Evolutionary conservation across 2,329 filamentous ascomycete genomes (phyloP).

Genomic region (Cladophialophora immunda): DNA sequence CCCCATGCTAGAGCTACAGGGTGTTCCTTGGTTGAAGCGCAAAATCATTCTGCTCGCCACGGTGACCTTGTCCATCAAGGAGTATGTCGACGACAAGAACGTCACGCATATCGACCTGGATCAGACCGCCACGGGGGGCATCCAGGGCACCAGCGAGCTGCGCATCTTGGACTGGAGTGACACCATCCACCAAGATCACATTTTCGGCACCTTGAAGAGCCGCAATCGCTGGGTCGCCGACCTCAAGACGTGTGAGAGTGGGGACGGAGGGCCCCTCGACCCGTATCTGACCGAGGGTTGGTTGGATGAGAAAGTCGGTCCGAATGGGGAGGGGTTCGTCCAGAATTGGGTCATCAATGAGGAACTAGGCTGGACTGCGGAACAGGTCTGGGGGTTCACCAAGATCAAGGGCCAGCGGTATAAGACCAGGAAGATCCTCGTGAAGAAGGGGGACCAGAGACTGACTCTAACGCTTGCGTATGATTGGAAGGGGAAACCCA

Average conservation of each 20-base stretch:
- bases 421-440: background rate
- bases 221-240: background rate
- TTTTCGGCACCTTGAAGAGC: background rate
- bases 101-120: background rate
- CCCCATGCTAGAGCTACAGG: background rate
- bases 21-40: background rate
- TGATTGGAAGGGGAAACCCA: background rate
- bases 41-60: background rate
- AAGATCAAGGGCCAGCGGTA: background rate
- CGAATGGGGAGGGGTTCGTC: background rate
- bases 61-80: background rate
- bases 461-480: background rate
- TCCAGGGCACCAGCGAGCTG: background rate
- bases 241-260: background rate
- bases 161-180: background rate
- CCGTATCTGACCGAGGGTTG: background rate
- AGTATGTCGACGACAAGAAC: background rate
- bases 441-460: background rate
- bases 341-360: background rate
- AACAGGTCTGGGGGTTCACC: background rate
- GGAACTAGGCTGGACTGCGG: background rate
- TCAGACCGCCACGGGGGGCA: background rate
- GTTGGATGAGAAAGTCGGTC: background rate
- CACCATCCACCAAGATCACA: background rate
- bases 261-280: background rate